Percentiles rank a stretch among this genome's conserved stretches.
phyloP scores from a whole-genome alignment of 2,329 filamentous ascomycete species.

The Bipolaris victoriae region DNA sequence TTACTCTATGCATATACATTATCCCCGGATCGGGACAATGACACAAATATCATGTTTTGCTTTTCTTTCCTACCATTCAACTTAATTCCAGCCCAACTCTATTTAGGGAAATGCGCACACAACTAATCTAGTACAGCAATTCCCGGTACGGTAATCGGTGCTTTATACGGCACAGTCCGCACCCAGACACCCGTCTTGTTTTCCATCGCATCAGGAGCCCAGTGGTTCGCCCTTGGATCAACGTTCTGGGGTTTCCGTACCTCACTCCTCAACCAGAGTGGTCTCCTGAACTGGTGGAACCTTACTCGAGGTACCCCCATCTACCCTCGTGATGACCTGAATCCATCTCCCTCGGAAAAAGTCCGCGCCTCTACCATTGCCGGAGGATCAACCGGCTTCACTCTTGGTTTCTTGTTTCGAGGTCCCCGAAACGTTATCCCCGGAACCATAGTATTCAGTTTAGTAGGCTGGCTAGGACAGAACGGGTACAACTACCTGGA shows the following conservation, averaged over 20 bases:
- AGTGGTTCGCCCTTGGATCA: slow-evolving; percentile 80
- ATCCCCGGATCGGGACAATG: not conserved
- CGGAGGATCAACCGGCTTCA: slow-evolving; percentile 68
- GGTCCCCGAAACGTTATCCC: slow-evolving; percentile 54
- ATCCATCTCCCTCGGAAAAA: slow-evolving; percentile 64
- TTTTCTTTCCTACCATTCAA: not conserved
- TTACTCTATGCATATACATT: not conserved
- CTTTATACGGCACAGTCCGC: slow-evolving; percentile 60
- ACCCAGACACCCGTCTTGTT: slow-evolving; percentile 72
- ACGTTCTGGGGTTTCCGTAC: slow-evolving; percentile 72
- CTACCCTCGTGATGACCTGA: slow-evolving; percentile 45
- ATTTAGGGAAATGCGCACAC: not conserved
- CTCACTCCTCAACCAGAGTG: slow-evolving; percentile 46
- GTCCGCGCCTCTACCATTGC: slow-evolving; percentile 72
- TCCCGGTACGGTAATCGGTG: slow-evolving; percentile 66
- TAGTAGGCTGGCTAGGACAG: slow-evolving; percentile 65
- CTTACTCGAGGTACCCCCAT: slow-evolving; percentile 35
- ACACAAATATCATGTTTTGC: not conserved
- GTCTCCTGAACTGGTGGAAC: slow-evolving; percentile 42
- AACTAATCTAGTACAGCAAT: slow-evolving; percentile 55
- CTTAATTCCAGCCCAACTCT: not conserved
- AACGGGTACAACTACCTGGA: slow-evolving; percentile 61
- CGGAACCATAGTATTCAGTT: slow-evolving; percentile 63
- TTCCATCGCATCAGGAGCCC: slow-evolving; percentile 72
- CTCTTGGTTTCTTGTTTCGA: slow-evolving; percentile 62